Base-by-base conservation (phyloP, 371 early-diverging fungal genomes). In the Lichtheimia corymbifera region DNA sequence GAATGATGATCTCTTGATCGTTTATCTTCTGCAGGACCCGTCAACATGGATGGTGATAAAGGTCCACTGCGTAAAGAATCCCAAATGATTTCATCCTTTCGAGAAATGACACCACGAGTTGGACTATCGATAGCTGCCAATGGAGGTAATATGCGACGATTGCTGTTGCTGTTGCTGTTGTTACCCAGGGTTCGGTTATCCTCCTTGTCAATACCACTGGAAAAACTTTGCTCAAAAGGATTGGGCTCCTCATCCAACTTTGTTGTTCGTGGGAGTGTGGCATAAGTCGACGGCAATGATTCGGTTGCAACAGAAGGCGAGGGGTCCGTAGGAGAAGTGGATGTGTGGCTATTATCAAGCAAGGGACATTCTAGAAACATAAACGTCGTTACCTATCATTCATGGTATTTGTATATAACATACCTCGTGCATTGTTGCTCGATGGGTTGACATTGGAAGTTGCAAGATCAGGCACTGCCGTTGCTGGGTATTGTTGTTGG, bases 191-290 rank as follows among this genome's bases (percentile, higher is more conserved):
- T 27, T 5, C 5, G 6, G 47, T 7, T 22, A 18, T 47, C 53
- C 3, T 20, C 20, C 35, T 35, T 35, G 27, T 47, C 22, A 47
- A 47, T 47, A 17, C 20, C 57, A 18, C 60, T 55, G 5, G 89
- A 86, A 65, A 93, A 93, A 62, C 90, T 90, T 64, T 89, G 85
- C 62, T 92, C 94, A 66, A 94, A 94, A 22, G 93, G 94, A 77
- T 94, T 94, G 17, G 91, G 91, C 59, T 94, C 94, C 63, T 85
- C 77, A 66, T 90, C 88, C 51, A 92, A 76, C 58, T 92, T 92
- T 40, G 63, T 57, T 43, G 63, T 51, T 17, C 35, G 49, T 51
- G 63, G 63, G 0, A 63, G 42, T 35, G 57, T 43, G 4, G 63
- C 63, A 57, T 63, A 63, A 1, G 63, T 63, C 13, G 63, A 57